Evolutionary conservation across 2,329 filamentous ascomycete species (phyloP).

Genomic region (Claviceps quebecensis): DNA sequence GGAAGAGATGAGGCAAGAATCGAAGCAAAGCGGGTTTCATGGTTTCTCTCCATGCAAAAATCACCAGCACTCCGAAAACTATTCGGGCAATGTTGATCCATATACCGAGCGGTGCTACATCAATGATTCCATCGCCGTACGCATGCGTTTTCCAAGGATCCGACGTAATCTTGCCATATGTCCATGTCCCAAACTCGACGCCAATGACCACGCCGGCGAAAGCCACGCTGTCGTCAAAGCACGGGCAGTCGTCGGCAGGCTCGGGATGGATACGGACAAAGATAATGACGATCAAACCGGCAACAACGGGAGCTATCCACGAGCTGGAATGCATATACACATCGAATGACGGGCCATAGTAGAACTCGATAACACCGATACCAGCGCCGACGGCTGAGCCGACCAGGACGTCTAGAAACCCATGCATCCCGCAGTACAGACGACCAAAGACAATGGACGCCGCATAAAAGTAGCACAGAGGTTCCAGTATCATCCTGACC

Average conservation of each 20-base stretch:
- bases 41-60: conserved; percentile 80
- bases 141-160: conserved; percentile 30
- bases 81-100: conserved; percentile 51
- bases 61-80: conserved; percentile 63
- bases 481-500: conserved; percentile 49
- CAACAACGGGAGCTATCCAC: conserved; percentile 49
- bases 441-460: conserved; percentile 80
- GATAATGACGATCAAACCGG: conserved; percentile 53
- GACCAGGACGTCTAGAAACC: conserved; percentile 78
- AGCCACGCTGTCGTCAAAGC: conserved; percentile 89
- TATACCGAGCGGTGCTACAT: conserved; percentile 52
- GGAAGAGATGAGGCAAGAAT: conserved; percentile 71
- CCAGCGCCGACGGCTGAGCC: conserved; percentile 64
- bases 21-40: conserved; percentile 76
- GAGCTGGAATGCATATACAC: conserved; percentile 52
- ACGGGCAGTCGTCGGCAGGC: conserved; percentile 91
- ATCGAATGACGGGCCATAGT: conserved; percentile 50
- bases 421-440: conserved; percentile 97
- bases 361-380: conserved; percentile 45
- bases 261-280: conserved; percentile 87
- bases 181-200: conserved; percentile 70
- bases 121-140: conserved; percentile 42
- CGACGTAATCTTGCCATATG: conserved; percentile 46
- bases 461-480: conserved; percentile 69
- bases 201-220: conserved; percentile 88